A percentile compares a stretch with the other conserved stretches of the same genome.
Evolutionary conservation across 2,329 filamentous ascomycete genomes (phyloP).

Genomic region (Mycosphaerella sp.): DNA sequence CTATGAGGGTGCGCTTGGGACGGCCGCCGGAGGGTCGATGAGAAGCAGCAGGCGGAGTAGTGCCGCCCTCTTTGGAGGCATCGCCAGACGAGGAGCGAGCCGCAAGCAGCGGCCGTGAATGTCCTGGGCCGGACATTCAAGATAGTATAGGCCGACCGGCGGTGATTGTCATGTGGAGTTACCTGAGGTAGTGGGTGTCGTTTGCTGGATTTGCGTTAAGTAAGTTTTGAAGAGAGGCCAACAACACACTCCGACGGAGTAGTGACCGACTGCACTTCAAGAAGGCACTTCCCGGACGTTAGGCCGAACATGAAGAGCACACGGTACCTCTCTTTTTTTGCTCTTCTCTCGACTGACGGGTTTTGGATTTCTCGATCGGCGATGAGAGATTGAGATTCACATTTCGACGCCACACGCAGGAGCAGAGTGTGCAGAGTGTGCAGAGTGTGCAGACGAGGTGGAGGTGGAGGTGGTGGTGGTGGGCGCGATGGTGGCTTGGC

Average conservation of each 20-base stretch:
- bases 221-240: neutral
- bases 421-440: too few relatives aligned
- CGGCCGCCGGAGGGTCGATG: constrained; percentile 15
- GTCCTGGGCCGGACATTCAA: constrained; percentile 21
- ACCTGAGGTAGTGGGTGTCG: neutral
- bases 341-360: too few relatives aligned
- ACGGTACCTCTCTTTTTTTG: too few relatives aligned
- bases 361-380: neutral
- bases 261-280: neutral
- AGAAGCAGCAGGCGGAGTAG: constrained; percentile 14
- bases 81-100: constrained; percentile 20
- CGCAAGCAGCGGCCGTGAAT: constrained; percentile 20
- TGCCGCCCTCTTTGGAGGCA: constrained; percentile 16
- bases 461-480: too few relatives aligned
- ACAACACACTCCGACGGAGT: neutral
- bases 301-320: neutral
- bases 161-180: constrained; percentile 5
- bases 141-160: constrained; percentile 3
- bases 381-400: constrained; percentile 1
- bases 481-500: too few relatives aligned
- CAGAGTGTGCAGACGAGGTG: too few relatives aligned
- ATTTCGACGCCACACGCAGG: constrained; percentile 3
- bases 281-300: constrained; percentile 2
- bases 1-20: constrained; percentile 26
- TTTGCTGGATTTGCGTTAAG: neutral